Conservation (phyloP, 2,329 filamentous ascomycete genomes). For the Fusarium scirpi region DNA sequence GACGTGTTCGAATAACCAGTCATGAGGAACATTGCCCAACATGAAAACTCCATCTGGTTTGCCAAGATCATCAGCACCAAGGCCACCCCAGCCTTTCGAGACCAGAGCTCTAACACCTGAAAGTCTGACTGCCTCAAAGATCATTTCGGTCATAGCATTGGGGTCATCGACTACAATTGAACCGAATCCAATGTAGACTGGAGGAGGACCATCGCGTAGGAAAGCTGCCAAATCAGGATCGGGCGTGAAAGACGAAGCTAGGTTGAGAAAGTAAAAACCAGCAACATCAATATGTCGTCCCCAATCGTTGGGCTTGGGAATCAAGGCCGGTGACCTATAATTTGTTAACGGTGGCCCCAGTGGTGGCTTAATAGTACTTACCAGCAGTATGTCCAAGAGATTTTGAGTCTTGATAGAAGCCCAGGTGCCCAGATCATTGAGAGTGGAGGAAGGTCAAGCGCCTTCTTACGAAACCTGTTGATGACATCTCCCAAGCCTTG, state of each 20-base stretch:
- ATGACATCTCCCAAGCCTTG: constrained; percentile 92
- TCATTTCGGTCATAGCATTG: constrained; percentile 74
- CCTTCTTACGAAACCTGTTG: constrained; percentile 83
- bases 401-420: constrained; percentile 77
- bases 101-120: constrained; percentile 82
- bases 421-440: constrained; percentile 86
- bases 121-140: constrained; percentile 76
- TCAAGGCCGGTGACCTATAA: constrained; percentile 74
- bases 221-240: constrained; percentile 74
- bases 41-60: constrained; percentile 84
- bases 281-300: constrained; percentile 76
- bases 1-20: constrained; percentile 88
- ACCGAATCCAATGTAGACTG: constrained; percentile 86
- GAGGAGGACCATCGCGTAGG: constrained; percentile 74
- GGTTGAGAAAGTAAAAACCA: constrained; percentile 81
- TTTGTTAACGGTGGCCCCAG: neutral
- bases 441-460: constrained; percentile 80
- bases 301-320: constrained; percentile 86
- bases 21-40: constrained; percentile 86
- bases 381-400: constrained; percentile 95
- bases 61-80: constrained; percentile 77
- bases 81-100: constrained; percentile 88
- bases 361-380: constrained; percentile 30
- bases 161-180: constrained; percentile 86
- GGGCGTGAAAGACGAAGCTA: constrained; percentile 74